Percentiles rank a stretch among this genome's conserved stretches.
phyloP scores from a whole-genome alignment of 495 filamentous ascomycete species.

The Tetracladium setigerum region DNA sequence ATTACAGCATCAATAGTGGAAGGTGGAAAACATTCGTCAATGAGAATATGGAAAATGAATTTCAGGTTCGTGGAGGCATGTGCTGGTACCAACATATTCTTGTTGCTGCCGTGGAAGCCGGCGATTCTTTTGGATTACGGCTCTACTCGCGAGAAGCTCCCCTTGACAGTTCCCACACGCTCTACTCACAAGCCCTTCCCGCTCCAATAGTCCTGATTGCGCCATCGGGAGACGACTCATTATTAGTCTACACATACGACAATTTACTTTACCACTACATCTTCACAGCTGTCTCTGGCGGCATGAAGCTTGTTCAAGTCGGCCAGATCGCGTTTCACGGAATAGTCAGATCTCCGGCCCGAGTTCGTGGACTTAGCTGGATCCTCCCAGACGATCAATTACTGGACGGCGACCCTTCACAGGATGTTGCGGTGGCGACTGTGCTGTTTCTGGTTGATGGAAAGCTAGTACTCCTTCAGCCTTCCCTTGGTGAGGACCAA shows the following conservation, averaged over 20 bases:
- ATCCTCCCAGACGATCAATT: constrained; percentile 88
- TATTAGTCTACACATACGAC: constrained; percentile 93
- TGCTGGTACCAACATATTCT: constrained; percentile 97
- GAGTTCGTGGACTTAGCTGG: constrained; percentile 93
- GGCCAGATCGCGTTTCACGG: constrained; percentile 96
- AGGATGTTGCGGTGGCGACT: constrained; percentile 90
- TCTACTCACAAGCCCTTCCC: constrained; percentile 70
- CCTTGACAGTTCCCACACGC: constrained; percentile 61
- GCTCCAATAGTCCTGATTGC: constrained; percentile 82
- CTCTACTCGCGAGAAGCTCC: constrained; percentile 82
- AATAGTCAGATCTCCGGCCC: constrained; percentile 85
- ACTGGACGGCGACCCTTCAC: constrained; percentile 84
- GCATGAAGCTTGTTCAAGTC: constrained; percentile 76
- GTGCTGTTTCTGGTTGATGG: constrained; percentile 94
- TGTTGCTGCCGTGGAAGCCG: constrained; percentile 85
- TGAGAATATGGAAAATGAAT: constrained; percentile 73
- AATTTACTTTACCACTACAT: constrained; percentile 95
- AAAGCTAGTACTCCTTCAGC: constrained; percentile 88
- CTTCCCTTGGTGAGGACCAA: constrained; percentile 65
- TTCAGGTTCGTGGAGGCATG: constrained; percentile 91
- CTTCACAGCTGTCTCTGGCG: constrained; percentile 59
- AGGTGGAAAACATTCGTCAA: constrained; percentile 94
- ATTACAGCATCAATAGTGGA: constrained; percentile 91
- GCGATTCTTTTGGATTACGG: constrained; percentile 78
- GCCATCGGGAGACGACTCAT: constrained; percentile 83